Evolutionary conservation across 805 yeast species (phyloP), one percentile per base, ranked within the genome.

Genomic region (Saturnispora serradocipensis): DNA sequence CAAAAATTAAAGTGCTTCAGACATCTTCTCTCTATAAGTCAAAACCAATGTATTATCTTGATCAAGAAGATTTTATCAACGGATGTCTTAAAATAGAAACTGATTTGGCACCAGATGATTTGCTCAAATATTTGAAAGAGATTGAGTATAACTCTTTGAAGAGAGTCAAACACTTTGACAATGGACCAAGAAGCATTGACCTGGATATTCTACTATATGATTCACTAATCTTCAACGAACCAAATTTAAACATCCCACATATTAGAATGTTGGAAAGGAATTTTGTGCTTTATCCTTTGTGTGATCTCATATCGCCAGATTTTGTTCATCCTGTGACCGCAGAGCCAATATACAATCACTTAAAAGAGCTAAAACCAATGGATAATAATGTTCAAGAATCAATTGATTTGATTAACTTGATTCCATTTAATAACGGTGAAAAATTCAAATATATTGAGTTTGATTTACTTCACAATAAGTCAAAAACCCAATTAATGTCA

Each of bases 181-280:
- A 93, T 64, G 97, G 99, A 0, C 99, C 99, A 8, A 73, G 99
- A 53, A 70, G 87, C 11, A 86, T 93, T 49, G 99, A 93, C 62
- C 72, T 93, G 47, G 99, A 93, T 67, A 87, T 93, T 13, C 58
- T 91, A 13, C 68, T 91, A 22, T 91, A 81, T 63, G 93, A 81
- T 60, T 72, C 74, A 36, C 56, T 76, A 20, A 72, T 81, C 9
- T 54, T 85, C 44, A 84, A 83, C 63, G 70, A 76, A 0, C 70
- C 75, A 0, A 74, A 79, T 36, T 74, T 93, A 59, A 77, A 76
- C 27, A 74, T 93, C 11, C 99, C 99, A 0, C 99, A 93, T 66
- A 79, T 82, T 40, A 75, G 88, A 44, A 85, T 93, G 89, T 72
- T 88, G 49, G 96, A 89, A 58, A 75, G 99, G 53, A 78, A 89